Conservation (phyloP, 495 filamentous ascomycete species). For the Penicillium goetzii region DNA sequence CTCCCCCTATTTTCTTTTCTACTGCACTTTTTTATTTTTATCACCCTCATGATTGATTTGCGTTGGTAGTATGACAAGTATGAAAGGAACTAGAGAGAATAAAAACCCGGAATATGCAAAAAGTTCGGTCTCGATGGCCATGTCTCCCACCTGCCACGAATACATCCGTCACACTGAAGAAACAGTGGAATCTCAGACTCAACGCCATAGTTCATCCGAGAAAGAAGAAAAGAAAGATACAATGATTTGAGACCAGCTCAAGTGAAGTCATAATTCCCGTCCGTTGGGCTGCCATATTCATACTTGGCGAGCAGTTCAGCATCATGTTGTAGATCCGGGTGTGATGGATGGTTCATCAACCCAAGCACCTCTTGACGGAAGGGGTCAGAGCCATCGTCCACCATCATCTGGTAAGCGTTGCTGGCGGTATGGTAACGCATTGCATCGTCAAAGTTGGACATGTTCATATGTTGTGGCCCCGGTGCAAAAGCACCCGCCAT, state of each 20-base stretch:
- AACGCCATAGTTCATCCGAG: conserved; percentile 11
- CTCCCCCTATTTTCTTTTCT: neutral
- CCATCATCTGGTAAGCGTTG: conserved; percentile 52
- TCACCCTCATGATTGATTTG: neutral
- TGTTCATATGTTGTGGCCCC: conserved; percentile 32
- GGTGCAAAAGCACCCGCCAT: conserved; percentile 43
- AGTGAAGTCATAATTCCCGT: conserved; percentile 47
- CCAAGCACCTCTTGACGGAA: conserved; percentile 47
- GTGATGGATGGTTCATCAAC: conserved; percentile 46
- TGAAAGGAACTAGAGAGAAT: neutral
- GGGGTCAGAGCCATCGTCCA: conserved; percentile 46
- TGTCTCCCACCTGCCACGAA: conserved; percentile 8
- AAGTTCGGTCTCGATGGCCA: neutral
- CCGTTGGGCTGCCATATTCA: conserved; percentile 46
- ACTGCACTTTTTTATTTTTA: neutral
- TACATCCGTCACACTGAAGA: conserved; percentile 12
- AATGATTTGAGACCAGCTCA: conserved; percentile 26
- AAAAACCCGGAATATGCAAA: conserved; percentile 4
- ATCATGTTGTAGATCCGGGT: conserved; percentile 47
- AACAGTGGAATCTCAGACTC: conserved; percentile 12
- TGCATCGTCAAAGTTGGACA: conserved; percentile 45
- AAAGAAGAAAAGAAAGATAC: conserved; percentile 11
- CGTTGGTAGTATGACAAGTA: conserved; percentile 3
- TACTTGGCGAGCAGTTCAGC: conserved; percentile 48
- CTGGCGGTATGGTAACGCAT: conserved; percentile 44